phyloP scores from a whole-genome alignment of 306 rosid genomes.

The Quillaja saponaria region DNA sequence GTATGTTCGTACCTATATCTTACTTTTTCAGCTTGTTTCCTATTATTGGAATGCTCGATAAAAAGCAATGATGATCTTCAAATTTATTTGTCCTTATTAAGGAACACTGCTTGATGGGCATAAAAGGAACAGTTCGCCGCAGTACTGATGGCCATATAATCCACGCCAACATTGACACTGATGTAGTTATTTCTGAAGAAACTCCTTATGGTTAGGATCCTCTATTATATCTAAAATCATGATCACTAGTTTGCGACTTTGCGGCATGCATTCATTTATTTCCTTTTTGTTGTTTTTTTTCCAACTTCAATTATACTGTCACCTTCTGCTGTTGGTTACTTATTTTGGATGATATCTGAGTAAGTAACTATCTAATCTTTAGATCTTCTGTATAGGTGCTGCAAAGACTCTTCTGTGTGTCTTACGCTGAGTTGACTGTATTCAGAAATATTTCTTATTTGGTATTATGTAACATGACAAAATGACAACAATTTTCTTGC shows the following conservation, averaged over 20 bases:
- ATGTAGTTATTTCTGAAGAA: constrained; percentile 95
- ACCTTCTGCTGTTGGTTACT: no score
- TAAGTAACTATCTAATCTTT: no score
- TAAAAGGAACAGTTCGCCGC: constrained; percentile 98
- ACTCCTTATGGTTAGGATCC: constrained; percentile 89
- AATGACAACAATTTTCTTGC: no score
- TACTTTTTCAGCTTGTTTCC: no score
- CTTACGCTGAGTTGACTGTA: no score
- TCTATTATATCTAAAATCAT: background rate
- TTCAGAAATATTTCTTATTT: no score
- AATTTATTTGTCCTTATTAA: constrained; percentile 30
- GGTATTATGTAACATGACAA: no score
- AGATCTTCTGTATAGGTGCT: no score
- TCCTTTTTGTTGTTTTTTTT: background rate
- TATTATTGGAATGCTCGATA: background rate
- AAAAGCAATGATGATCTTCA: background rate
- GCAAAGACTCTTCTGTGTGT: no score
- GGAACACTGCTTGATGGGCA: constrained; percentile 99
- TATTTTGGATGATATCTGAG: no score
- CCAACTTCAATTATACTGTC: no score
- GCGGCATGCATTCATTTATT: background rate
- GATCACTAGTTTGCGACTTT: constrained; percentile 9
- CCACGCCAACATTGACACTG: constrained; percentile 98
- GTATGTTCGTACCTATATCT: background rate
- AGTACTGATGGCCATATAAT: constrained; percentile 99